These are phyloP conservation scores for Brassica rapa DNA, from an alignment of 345 rosid species.

Conservation along the genomic window DNA sequence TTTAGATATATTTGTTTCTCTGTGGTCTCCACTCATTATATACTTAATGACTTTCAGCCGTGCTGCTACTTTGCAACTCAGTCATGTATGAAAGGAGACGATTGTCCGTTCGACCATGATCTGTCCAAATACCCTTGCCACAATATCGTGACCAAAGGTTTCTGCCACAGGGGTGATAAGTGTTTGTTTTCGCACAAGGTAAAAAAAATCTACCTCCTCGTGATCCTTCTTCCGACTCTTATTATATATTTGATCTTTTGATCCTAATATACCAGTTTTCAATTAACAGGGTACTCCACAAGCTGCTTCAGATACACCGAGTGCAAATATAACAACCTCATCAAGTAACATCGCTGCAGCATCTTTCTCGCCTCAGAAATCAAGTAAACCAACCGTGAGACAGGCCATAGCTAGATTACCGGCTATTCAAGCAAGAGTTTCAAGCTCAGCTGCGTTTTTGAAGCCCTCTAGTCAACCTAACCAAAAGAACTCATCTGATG, in stretches of 20 bases:
- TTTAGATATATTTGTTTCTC: background rate
- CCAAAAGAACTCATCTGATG: constrained; percentile 22
- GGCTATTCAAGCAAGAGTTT: constrained; percentile 30
- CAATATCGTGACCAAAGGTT: constrained; percentile 55
- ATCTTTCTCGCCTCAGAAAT: constrained; percentile 23
- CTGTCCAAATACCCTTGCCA: constrained; percentile 83
- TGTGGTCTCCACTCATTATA: background rate
- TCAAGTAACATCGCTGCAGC: constrained; percentile 25
- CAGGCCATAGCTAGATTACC: constrained; percentile 36
- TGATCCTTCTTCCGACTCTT: constrained; percentile 1
- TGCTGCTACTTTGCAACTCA: constrained; percentile 81
- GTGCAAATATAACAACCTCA: constrained; percentile 21
- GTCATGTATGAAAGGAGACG: constrained; percentile 87
- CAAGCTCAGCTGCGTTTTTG: constrained; percentile 26
- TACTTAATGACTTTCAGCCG: constrained; percentile 56
- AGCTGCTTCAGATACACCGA: constrained; percentile 21
- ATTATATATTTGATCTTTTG: background rate
- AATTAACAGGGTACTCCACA: constrained; percentile 33
- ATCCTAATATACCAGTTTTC: constrained; percentile 13
- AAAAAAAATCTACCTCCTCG: background rate
- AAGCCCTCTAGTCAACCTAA: constrained; percentile 25
- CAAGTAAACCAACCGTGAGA: constrained; percentile 32
- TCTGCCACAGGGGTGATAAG: constrained; percentile 67
- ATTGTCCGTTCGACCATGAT: constrained; percentile 88
- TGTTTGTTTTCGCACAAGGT: constrained; percentile 95